A percentile compares a stretch with the other conserved stretches of the same genome.
Conservation (phyloP, 352 stramenopile species). For the Aphanomyces astaci region DNA sequence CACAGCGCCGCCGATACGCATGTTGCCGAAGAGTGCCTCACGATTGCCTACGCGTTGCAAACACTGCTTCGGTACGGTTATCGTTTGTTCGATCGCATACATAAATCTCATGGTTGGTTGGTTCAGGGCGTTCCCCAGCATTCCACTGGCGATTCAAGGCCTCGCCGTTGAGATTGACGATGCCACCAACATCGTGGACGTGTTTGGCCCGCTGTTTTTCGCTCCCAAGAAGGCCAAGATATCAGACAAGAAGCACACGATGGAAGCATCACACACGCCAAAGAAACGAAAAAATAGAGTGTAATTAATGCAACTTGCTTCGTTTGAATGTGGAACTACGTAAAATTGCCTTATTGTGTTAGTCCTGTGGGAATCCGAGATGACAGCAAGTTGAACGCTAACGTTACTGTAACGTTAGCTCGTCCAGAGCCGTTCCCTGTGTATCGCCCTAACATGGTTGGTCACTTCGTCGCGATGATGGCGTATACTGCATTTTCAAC, state of each 20-base stretch:
- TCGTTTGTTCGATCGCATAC: too few relatives aligned
- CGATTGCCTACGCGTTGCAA: constrained; percentile 17
- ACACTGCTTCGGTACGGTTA: constrained; percentile 10
- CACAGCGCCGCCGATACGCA: neutral
- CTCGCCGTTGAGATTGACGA: neutral
- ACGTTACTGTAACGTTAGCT: too few relatives aligned
- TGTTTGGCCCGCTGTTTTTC: constrained; percentile 15
- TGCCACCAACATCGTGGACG: neutral
- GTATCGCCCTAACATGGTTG: too few relatives aligned
- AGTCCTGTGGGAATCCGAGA: too few relatives aligned
- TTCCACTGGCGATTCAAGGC: constrained; percentile 11
- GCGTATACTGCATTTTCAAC: too few relatives aligned
- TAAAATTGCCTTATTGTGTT: too few relatives aligned
- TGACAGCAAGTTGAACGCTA: too few relatives aligned
- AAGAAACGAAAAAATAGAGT: constrained; percentile 11
- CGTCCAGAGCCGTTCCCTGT: too few relatives aligned
- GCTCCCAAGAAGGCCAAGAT: constrained; percentile 2
- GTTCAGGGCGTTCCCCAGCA: constrained; percentile 12
- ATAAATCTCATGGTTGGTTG: too few relatives aligned
- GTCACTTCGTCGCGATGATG: too few relatives aligned
- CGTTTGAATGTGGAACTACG: too few relatives aligned
- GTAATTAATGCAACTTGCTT: constrained; percentile 7
- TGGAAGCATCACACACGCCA: neutral
- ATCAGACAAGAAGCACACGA: neutral
- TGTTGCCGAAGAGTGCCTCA: constrained; percentile 19